Evolutionary conservation across 2,329 filamentous ascomycete species (phyloP), one percentile per base, ranked within the genome.

Genomic region (Fusarium verticillioides): DNA sequence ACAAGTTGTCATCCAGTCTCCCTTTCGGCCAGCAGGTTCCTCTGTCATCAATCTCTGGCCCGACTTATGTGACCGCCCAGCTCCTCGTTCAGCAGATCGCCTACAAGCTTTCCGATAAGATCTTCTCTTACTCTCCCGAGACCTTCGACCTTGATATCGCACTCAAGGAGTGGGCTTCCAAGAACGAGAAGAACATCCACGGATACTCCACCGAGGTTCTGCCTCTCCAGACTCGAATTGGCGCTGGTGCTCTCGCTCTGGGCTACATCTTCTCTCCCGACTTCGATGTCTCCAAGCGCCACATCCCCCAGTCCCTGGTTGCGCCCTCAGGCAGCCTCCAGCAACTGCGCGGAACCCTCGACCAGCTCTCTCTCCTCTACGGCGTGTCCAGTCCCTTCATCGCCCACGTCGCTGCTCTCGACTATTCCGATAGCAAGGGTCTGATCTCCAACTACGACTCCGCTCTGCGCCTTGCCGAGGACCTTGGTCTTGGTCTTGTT

Each of bases 191-290:
- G 81, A 99, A 99, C 85, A 90, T 92, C 72, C 91, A 95, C 84
- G 94, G 94, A 77, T 93, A 95, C 80, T 84, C 90, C 70, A 96
- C 96, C 54, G 86, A 90, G 19, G 90, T 98, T 52, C 88, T 95
- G 69, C 85, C 93, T 30, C 90, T 98, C 79, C 93, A 99, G 86
- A 97, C 95, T 47, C 90, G 96, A 60, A 90, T 93, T 63, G 96
- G 96, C 66, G 96, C 96, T 60, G 96, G 96, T 63, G 91, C 93
- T 74, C 93, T 98, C 80, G 95, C 96, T 28, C 89, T 99, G 54
- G 96, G 96, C 64, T 99, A 99, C 85, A 94, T 98, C 82, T 99
- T 98, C 87, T 98, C 95, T 69, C 94, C 94, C 79, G 96, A 99
- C 84, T 98, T 97, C 79, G 95, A 98, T 82, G 84, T 97, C 78